Conservation (phyloP, 495 filamentous ascomycete species). For the Pseudoneurospora amorphoporcata region DNA sequence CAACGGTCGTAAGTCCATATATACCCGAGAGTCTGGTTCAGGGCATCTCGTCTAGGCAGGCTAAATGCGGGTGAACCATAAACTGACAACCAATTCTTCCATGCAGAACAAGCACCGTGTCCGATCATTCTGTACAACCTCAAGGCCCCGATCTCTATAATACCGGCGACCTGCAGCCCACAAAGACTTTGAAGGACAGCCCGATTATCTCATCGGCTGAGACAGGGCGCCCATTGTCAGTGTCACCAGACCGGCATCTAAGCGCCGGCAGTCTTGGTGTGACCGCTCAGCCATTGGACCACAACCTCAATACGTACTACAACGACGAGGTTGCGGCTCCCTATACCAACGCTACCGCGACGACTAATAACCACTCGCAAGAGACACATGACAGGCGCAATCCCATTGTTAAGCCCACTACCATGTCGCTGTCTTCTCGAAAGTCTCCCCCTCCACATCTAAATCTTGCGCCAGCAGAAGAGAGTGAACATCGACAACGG, state of each 20-base stretch:
- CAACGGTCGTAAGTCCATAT: slow-evolving; percentile 17
- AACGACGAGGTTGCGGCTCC: slow-evolving; percentile 8
- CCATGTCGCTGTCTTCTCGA: slow-evolving; percentile 33
- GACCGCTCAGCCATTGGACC: slow-evolving; percentile 25
- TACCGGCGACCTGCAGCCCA: slow-evolving; percentile 24
- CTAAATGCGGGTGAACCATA: slow-evolving; percentile 16
- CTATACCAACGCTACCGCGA: not conserved
- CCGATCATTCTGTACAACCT: slow-evolving; percentile 6
- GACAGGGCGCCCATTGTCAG: slow-evolving; percentile 15
- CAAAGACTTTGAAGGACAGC: slow-evolving; percentile 25
- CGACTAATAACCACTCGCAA: slow-evolving; percentile 8
- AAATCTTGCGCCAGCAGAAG: slow-evolving; percentile 24
- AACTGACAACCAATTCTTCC: slow-evolving; percentile 13
- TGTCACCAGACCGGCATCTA: slow-evolving; percentile 24
- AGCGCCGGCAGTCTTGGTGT: slow-evolving; percentile 26
- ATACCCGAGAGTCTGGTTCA: not conserved
- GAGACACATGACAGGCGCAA: slow-evolving; percentile 13
- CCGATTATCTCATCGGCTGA: slow-evolving; percentile 26
- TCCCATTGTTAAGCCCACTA: slow-evolving; percentile 21
- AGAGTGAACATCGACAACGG: slow-evolving; percentile 15
- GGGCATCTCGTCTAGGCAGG: slow-evolving; percentile 7
- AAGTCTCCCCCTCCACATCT: slow-evolving; percentile 42
- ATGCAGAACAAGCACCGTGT: slow-evolving; percentile 19
- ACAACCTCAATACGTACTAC: slow-evolving; percentile 24
- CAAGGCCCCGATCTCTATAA: slow-evolving; percentile 9